Percentiles rank a stretch among this genome's conserved stretches.
Conservation (phyloP, 2,329 filamentous ascomycete species). For the Pyricularia pennisetigena region DNA sequence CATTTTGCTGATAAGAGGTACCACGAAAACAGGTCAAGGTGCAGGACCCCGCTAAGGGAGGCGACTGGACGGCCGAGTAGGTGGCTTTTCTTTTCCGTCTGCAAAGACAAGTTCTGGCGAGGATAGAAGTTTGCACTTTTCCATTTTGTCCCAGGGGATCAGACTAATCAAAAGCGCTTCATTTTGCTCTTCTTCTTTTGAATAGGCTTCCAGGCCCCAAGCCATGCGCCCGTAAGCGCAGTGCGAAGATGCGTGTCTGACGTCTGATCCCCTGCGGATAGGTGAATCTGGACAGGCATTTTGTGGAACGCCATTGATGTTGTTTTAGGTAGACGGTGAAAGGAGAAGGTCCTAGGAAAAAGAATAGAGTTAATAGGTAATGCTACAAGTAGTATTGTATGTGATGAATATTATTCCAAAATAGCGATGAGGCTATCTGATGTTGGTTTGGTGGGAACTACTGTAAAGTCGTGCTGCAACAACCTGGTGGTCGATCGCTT, state of each 20-base stretch:
- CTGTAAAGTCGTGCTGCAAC: constrained; percentile 17
- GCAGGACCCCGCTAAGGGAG: neutral
- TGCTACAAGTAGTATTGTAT: neutral
- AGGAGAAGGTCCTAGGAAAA: neutral
- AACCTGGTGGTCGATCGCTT: constrained; percentile 7
- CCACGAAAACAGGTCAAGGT: neutral
- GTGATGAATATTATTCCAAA: neutral
- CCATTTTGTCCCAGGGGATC: neutral
- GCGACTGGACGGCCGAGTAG: constrained; percentile 1
- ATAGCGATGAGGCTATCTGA: constrained; percentile 20
- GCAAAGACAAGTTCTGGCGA: neutral
- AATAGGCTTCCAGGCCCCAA: neutral
- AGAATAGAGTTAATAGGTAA: neutral
- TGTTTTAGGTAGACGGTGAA: neutral
- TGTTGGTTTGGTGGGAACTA: constrained; percentile 28
- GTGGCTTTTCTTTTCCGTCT: neutral
- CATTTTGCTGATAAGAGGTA: neutral
- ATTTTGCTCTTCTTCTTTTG: neutral
- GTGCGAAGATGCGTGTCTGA: neutral
- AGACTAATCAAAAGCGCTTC: constrained; percentile 1
- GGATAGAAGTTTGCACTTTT: neutral
- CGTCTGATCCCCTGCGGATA: neutral
- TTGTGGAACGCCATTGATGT: neutral
- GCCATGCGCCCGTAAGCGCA: neutral
- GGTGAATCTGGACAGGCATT: neutral